Conservation (phyloP, 1,139 yeast genomes). For the Candida mesenterica region DNA sequence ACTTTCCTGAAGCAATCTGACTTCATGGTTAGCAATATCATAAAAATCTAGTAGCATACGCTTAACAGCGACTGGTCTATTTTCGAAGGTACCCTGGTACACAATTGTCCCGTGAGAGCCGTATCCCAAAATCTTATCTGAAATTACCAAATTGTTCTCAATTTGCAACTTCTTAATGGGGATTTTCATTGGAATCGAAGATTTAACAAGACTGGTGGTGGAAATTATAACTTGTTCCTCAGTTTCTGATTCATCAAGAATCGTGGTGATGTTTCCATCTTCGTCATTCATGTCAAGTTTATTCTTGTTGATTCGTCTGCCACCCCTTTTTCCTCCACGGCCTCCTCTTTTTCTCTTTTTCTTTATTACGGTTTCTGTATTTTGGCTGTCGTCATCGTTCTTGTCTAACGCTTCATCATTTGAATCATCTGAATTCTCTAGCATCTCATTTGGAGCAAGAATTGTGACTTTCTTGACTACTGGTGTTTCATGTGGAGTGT, state of each 20-base stretch:
- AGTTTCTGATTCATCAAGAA: slow-evolving; percentile 6
- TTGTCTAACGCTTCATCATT: slow-evolving; percentile 12
- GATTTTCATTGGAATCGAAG: slow-evolving; percentile 16
- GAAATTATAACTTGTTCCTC: slow-evolving; percentile 22
- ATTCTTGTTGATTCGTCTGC: slow-evolving; percentile 49
- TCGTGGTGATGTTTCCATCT: background rate
- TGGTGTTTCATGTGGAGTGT: background rate
- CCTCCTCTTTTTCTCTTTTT: slow-evolving; percentile 74
- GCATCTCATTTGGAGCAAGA: slow-evolving; percentile 23
- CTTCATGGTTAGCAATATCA: slow-evolving; percentile 95
- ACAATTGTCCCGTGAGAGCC: slow-evolving; percentile 98
- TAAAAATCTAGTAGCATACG: slow-evolving; percentile 90
- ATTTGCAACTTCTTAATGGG: slow-evolving; percentile 38
- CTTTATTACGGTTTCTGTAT: slow-evolving; percentile 18
- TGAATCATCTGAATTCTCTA: slow-evolving; percentile 14
- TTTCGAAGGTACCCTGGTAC: slow-evolving; percentile 84
- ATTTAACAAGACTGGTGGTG: slow-evolving; percentile 31
- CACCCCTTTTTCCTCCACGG: slow-evolving; percentile 69
- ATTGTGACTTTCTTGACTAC: slow-evolving; percentile 29
- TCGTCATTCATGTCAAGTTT: slow-evolving; percentile 11
- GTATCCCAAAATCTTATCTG: slow-evolving; percentile 79
- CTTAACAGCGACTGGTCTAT: slow-evolving; percentile 93
- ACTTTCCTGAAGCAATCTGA: slow-evolving; percentile 81
- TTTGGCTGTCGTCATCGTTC: slow-evolving; percentile 6
- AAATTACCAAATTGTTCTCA: slow-evolving; percentile 58